Conservation (phyloP, 495 filamentous ascomycete genomes). For the Gamarada debralockiae region DNA sequence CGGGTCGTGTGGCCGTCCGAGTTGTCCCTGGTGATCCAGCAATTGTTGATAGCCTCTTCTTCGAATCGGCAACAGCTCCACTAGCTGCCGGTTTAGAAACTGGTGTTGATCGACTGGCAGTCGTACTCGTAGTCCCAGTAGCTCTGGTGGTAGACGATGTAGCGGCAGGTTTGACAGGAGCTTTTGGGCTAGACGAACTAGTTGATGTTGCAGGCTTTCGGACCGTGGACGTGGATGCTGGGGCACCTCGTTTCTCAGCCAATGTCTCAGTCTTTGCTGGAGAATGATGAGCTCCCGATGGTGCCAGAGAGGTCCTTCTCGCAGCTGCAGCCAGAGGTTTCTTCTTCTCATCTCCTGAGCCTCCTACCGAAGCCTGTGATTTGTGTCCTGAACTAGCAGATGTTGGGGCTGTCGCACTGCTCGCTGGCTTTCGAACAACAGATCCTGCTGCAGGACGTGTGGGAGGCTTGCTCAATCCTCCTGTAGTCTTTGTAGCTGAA, state of each 20-base stretch:
- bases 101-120: constrained; percentile 27
- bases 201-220: constrained; percentile 29
- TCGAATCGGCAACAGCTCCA: constrained; percentile 38
- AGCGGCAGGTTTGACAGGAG: constrained; percentile 29
- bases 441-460: constrained; percentile 19
- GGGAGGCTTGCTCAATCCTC: constrained; percentile 28
- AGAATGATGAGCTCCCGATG: constrained; percentile 27
- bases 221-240: constrained; percentile 8
- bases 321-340: constrained; percentile 19
- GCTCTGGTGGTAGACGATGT: constrained; percentile 29
- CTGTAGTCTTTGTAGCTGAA: constrained; percentile 15
- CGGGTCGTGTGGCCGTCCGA: constrained; percentile 25
- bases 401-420: constrained; percentile 23
- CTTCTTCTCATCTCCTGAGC: constrained; percentile 28
- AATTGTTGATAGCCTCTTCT: constrained; percentile 44
- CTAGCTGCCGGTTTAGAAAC: constrained; percentile 30
- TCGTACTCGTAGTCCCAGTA: constrained; percentile 25
- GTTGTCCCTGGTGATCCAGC: constrained; percentile 29
- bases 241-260: constrained; percentile 29
- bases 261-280: constrained; percentile 27
- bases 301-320: constrained; percentile 27
- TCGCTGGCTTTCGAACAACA: constrained; percentile 21
- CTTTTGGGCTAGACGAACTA: constrained; percentile 38
- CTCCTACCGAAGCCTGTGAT: constrained; percentile 20
- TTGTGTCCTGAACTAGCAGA: constrained; percentile 22